Percentiles rank a stretch among this genome's conserved stretches.
These are phyloP conservation scores for Blastobotrys attinorum DNA, from an alignment of 805 yeast species.

Conservation along the genomic window DNA sequence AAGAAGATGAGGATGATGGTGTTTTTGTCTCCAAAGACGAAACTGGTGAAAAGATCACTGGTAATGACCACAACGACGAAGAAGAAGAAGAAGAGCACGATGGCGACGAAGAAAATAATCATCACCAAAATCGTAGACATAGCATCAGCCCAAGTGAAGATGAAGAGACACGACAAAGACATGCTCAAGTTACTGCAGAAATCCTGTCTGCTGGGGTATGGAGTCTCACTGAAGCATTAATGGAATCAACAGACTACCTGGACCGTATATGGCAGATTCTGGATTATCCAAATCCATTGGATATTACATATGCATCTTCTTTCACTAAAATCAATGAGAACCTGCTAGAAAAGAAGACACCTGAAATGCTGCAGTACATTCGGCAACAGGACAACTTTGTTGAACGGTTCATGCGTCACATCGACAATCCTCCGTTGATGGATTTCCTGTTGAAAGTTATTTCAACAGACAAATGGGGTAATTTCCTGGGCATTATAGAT, in stretches of 20 bases:
- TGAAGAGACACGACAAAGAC: conserved; percentile 30
- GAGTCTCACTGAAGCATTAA: conserved; percentile 84
- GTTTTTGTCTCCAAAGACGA: conserved; percentile 16
- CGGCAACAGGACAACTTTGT: conserved; percentile 63
- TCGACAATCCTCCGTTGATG: conserved; percentile 91
- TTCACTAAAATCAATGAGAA: conserved; percentile 91
- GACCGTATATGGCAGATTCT: conserved; percentile 72
- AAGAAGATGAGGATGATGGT: conserved; percentile 10
- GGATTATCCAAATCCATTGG: conserved; percentile 57
- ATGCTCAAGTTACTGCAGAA: conserved; percentile 73
- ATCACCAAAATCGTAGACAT: conserved; percentile 3
- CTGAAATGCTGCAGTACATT: conserved; percentile 65
- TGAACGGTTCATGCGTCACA: conserved; percentile 71
- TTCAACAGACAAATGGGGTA: conserved; percentile 86
- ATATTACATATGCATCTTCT: conserved; percentile 73
- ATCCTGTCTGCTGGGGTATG: conserved; percentile 87
- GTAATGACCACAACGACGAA: conserved; percentile 11
- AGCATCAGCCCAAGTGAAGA: conserved; percentile 12
- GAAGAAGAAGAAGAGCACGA: conserved; percentile 16
- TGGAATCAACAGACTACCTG: conserved; percentile 62
- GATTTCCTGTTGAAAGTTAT: conserved; percentile 84
- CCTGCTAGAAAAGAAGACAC: conserved; percentile 79
- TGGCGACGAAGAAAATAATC: conserved; percentile 13
- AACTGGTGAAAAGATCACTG: conserved; percentile 23
- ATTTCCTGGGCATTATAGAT: conserved; percentile 80